phyloP scores from a whole-genome alignment of 495 filamentous ascomycete genomes.

The Penicillium cosmopolitanum region DNA sequence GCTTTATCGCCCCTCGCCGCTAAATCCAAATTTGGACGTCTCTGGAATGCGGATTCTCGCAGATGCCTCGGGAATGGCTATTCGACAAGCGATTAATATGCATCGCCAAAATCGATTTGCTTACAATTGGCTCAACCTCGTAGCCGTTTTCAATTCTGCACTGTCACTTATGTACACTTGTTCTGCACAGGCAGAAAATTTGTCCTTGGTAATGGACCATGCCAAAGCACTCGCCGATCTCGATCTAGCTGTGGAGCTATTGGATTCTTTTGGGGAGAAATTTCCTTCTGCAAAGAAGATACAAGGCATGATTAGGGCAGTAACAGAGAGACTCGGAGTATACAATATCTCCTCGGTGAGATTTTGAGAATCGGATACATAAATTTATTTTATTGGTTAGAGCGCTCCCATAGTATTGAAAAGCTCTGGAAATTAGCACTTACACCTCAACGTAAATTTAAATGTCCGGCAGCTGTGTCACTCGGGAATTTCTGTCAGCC shows the following conservation, averaged over 20 bases:
- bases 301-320: conserved; percentile 34
- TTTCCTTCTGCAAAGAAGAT: conserved; percentile 40
- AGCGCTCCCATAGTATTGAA: no score
- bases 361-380: conserved; percentile 2
- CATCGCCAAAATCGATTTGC: conserved; percentile 41
- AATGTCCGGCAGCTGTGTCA: no score
- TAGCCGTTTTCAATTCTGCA: conserved; percentile 38
- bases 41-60: conserved; percentile 35
- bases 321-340: conserved; percentile 16
- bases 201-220: conserved; percentile 24
- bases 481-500: no score
- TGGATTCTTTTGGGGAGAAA: conserved; percentile 37
- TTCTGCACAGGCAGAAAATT: conserved; percentile 33
- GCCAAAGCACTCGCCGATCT: conserved; percentile 36
- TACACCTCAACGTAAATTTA: no score
- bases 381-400: no score
- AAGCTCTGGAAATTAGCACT: no score
- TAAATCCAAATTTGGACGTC: conserved; percentile 34
- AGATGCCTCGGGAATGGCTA: conserved; percentile 37
- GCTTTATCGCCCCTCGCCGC: conserved; percentile 43
- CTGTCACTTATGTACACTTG: conserved; percentile 44
- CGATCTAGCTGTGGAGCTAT: conserved; percentile 34
- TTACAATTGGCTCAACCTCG: conserved; percentile 47
- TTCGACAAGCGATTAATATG: conserved; percentile 41
- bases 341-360: conserved; percentile 14